phyloP scores from a whole-genome alignment of 1,139 yeast genomes.

The Scheffersomyces illinoinensis region DNA sequence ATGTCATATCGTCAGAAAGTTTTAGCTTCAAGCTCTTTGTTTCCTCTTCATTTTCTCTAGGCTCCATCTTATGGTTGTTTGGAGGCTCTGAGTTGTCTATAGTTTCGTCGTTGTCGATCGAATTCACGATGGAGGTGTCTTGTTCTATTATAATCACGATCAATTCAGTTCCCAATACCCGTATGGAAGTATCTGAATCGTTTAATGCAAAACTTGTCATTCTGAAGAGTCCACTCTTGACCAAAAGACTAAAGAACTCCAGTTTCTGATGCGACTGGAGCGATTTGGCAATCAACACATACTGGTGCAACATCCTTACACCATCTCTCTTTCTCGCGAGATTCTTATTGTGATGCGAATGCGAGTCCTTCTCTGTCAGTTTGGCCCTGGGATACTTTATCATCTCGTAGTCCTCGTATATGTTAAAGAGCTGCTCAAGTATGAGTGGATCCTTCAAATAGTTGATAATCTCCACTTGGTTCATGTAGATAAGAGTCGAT shows the following conservation, averaged over 20 bases:
- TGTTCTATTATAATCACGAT: conserved; percentile 82
- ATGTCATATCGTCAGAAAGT: conserved; percentile 59
- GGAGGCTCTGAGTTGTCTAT: conserved; percentile 41
- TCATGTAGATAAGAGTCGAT: conserved; percentile 62
- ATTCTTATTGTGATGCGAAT: conserved; percentile 1
- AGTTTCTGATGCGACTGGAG: conserved; percentile 65
- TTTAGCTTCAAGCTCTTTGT: conserved; percentile 27
- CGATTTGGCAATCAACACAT: conserved; percentile 71
- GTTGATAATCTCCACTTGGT: conserved; percentile 70
- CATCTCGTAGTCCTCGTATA: conserved; percentile 38
- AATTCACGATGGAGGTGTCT: conserved; percentile 67
- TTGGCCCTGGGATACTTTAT: not conserved
- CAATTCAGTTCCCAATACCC: conserved; percentile 80
- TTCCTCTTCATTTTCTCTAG: conserved; percentile 13
- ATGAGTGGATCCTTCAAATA: conserved; percentile 59
- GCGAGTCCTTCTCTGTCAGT: not conserved
- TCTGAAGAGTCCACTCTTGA: conserved; percentile 68
- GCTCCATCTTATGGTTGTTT: not conserved
- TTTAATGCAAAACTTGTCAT: conserved; percentile 72
- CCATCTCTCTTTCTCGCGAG: conserved; percentile 57
- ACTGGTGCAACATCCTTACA: conserved; percentile 77
- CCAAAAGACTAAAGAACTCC: conserved; percentile 62
- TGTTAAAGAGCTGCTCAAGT: conserved; percentile 52
- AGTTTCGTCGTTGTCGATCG: conserved; percentile 34
- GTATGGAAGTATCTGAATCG: conserved; percentile 48